Conservation (phyloP, 495 filamentous ascomycete genomes). For the Penicillium pancosmium region DNA sequence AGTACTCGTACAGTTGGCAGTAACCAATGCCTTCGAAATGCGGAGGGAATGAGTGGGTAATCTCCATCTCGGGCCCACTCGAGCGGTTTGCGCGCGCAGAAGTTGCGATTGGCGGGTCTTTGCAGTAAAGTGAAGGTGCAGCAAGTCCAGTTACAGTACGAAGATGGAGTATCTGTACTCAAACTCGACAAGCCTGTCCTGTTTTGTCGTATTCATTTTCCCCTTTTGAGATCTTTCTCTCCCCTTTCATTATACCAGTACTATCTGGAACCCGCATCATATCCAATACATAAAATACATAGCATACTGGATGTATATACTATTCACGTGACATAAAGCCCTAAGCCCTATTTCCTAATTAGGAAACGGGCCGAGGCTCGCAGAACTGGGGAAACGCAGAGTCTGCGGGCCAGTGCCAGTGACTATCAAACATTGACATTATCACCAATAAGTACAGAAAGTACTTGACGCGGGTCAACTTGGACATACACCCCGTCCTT, state of each 20-base stretch:
- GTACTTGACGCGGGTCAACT: neutral
- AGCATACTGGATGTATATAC: no score
- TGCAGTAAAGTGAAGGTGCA: neutral
- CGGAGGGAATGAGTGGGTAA: conserved; percentile 17
- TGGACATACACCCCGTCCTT: neutral
- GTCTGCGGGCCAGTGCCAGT: neutral
- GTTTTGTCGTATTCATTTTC: no score
- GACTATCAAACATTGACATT: neutral
- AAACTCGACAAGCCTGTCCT: no score
- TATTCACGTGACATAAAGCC: neutral
- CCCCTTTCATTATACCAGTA: no score
- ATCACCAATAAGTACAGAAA: neutral
- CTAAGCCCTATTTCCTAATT: neutral
- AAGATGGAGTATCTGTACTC: neutral
- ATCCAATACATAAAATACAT: no score
- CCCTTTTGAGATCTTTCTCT: no score
- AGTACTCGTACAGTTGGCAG: neutral
- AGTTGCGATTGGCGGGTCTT: neutral
- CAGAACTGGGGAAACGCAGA: conserved; percentile 4
- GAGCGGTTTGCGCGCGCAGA: neutral
- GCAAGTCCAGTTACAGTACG: neutral
- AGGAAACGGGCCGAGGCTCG: conserved; percentile 21
- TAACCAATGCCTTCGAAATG: conserved; percentile 17
- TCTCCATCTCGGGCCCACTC: conserved; percentile 10
- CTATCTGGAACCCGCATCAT: no score